Conservation (phyloP, 2,329 filamentous ascomycete species). For the Bisporella sp. region DNA sequence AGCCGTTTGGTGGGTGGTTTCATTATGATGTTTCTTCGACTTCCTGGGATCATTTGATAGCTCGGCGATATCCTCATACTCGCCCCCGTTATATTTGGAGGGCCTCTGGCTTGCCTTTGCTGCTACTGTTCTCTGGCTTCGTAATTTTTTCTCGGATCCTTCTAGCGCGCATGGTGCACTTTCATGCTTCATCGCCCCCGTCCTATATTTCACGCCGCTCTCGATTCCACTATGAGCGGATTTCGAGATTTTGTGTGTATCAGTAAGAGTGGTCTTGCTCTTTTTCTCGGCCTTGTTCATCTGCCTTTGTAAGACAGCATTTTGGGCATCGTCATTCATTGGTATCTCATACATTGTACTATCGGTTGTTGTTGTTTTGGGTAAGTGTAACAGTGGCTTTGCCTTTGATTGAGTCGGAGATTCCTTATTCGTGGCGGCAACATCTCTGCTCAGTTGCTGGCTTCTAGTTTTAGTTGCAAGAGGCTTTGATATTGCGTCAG, state of each 20-base stretch:
- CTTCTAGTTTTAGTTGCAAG: background rate
- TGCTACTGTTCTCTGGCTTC: background rate
- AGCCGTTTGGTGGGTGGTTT: background rate
- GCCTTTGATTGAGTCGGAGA: too few relatives aligned
- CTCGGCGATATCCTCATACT: background rate
- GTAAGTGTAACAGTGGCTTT: too few relatives aligned
- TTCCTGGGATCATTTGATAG: background rate
- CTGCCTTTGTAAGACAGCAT: background rate
- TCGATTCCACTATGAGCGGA: background rate
- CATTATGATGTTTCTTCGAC: background rate
- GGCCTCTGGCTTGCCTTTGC: background rate
- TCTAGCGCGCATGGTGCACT: background rate
- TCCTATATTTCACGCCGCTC: too few relatives aligned
- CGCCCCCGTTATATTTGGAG: background rate
- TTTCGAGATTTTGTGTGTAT: background rate
- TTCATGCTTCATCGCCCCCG: too few relatives aligned
- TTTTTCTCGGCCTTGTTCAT: background rate
- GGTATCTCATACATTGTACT: background rate
- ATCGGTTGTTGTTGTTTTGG: background rate
- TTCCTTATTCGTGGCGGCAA: background rate
- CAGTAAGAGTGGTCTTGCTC: background rate
- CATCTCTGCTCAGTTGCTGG: background rate
- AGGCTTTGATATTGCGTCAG: background rate
- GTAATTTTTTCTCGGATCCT: background rate
- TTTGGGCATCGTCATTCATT: background rate